These are phyloP conservation scores for Arthrobotrys megalospora DNA, from an alignment of 2,329 filamentous ascomycete genomes.

Conservation along the genomic window DNA sequence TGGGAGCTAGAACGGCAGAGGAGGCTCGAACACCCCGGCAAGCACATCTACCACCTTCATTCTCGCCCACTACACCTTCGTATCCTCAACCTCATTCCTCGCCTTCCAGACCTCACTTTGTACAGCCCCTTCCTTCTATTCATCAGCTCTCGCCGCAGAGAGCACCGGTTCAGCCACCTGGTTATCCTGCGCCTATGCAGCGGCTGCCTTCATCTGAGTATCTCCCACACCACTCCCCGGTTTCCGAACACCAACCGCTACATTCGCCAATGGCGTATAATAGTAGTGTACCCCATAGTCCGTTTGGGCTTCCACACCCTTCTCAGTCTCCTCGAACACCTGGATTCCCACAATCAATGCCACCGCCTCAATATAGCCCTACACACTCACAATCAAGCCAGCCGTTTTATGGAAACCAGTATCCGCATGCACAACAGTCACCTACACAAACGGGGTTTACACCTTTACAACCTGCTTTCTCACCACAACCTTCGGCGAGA, in stretches of 20 bases:
- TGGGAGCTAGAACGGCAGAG: constrained; percentile 30
- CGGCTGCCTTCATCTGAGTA: constrained; percentile 50
- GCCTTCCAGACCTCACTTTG: constrained; percentile 33
- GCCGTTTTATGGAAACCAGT: constrained; percentile 29
- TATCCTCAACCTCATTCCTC: constrained; percentile 46
- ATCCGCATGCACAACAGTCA: constrained; percentile 36
- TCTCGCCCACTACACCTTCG: constrained; percentile 51
- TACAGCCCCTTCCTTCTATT: constrained; percentile 46
- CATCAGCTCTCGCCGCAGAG: constrained; percentile 55
- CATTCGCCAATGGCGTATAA: constrained; percentile 53
- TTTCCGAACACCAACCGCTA: constrained; percentile 42
- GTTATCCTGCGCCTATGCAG: constrained; percentile 52
- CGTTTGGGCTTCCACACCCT: constrained; percentile 34
- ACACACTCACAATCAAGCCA: constrained; percentile 36
- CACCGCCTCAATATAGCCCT: constrained; percentile 59
- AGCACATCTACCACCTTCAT: constrained; percentile 30
- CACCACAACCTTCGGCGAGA: constrained; percentile 12
- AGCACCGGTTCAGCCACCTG: constrained; percentile 47
- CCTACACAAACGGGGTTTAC: constrained; percentile 35
- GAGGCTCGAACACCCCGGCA: constrained; percentile 45
- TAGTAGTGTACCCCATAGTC: constrained; percentile 37
- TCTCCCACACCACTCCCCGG: constrained; percentile 50
- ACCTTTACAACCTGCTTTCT: constrained; percentile 44
- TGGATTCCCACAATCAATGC: constrained; percentile 52
- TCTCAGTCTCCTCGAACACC: constrained; percentile 50